These are phyloP conservation scores for Cylindrotheca closterium DNA, from an alignment of 108 stramenopile genomes.

Conservation along the genomic window DNA sequence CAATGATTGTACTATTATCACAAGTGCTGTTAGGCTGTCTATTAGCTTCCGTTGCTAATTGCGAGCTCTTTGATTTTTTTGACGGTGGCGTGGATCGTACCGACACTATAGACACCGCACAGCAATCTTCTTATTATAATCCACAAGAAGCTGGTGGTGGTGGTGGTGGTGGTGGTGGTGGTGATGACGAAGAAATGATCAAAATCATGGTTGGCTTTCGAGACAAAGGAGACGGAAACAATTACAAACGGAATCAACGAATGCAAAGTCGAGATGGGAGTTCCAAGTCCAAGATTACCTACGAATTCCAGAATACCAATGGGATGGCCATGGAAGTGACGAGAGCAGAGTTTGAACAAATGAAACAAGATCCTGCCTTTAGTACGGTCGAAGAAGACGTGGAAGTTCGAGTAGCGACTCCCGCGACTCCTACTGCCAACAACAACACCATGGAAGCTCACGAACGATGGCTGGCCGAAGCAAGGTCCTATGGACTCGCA, in stretches of 20 bases:
- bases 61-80: no score
- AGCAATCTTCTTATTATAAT: no score
- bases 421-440: not conserved
- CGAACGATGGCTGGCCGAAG: not conserved
- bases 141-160: no score
- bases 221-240: not conserved
- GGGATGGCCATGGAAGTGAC: not conserved
- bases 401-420: not conserved
- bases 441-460: not conserved
- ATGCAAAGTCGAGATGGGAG: not conserved
- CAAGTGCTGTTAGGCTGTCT: no score
- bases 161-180: no score
- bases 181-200: no score
- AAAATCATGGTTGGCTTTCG: slow-evolving; percentile 1
- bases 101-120: no score
- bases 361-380: not conserved
- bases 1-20: no score
- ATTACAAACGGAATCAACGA: not conserved
- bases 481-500: slow-evolving; percentile 9
- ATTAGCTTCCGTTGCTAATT: no score
- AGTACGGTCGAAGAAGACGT: not conserved
- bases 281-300: not conserved
- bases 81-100: no score
- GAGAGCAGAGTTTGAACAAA: not conserved
- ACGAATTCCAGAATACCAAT: not conserved